Percentiles rank a stretch among this genome's conserved stretches.
Evolutionary conservation across 1,284 basidiomycete genomes (phyloP).

Genomic region (Ustilago cynodontis): DNA sequence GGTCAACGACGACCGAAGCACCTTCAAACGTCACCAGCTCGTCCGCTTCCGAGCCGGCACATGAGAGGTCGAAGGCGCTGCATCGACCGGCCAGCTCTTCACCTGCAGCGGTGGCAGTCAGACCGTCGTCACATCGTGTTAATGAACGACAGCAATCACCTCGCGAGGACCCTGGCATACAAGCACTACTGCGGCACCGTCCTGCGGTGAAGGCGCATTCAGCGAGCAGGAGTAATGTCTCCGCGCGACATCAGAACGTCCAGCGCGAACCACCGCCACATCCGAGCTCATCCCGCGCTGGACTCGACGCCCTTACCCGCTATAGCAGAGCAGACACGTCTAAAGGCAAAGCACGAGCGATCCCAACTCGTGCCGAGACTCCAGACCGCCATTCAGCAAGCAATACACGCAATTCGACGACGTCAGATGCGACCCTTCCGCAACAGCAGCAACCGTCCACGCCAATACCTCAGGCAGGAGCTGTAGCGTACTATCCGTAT

Average conservation of each 20-base stretch:
- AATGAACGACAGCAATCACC: conserved; percentile 2
- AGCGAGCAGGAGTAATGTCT: background rate
- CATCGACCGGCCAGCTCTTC: conserved; percentile 1
- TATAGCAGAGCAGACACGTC: conserved; percentile 8
- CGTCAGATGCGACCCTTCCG: background rate
- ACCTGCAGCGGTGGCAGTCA: background rate
- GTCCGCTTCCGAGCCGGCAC: background rate
- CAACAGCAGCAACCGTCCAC: conserved; percentile 1
- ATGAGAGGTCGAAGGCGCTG: conserved; percentile 4
- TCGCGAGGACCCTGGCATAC: conserved; percentile 3
- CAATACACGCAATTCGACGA: background rate
- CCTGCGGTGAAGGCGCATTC: background rate
- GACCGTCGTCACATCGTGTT: conserved; percentile 3
- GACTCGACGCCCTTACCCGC: conserved; percentile 25
- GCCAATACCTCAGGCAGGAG: conserved; percentile 3
- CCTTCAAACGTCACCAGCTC: background rate
- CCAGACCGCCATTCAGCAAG: background rate
- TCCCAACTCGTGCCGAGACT: background rate
- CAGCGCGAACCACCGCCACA: conserved; percentile 8
- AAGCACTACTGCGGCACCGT: conserved; percentile 1
- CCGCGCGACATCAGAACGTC: background rate
- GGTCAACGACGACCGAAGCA: background rate
- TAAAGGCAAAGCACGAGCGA: conserved; percentile 36
- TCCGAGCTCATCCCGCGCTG: conserved; percentile 1
- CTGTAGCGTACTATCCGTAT: conserved; percentile 28